A percentile compares a stretch with the other conserved stretches of the same genome.
Conservation (phyloP, 2,329 filamentous ascomycete genomes). For the Byssothecium circinans region DNA sequence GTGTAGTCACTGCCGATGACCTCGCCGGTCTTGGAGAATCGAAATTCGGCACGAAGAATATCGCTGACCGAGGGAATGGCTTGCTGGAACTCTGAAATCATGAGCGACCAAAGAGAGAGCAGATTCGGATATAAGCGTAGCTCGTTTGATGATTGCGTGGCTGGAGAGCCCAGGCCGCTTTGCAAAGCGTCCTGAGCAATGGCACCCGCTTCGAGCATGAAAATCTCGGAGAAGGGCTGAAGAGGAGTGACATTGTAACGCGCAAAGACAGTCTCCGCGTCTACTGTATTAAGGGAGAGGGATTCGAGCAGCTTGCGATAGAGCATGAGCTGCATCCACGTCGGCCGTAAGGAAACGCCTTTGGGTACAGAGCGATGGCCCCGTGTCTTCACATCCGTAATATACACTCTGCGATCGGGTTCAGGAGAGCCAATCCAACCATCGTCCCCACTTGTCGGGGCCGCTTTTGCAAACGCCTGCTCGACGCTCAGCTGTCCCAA, state of each 20-base stretch:
- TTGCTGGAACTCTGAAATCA: slow-evolving; percentile 61
- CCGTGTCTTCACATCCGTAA: slow-evolving; percentile 89
- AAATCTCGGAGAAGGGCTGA: slow-evolving; percentile 72
- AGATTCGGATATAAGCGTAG: slow-evolving; percentile 63
- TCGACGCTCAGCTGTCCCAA: slow-evolving; percentile 38
- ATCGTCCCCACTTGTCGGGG: neutral
- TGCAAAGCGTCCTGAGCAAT: slow-evolving; percentile 61
- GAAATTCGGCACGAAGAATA: slow-evolving; percentile 61
- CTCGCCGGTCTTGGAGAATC: slow-evolving; percentile 49
- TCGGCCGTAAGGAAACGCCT: slow-evolving; percentile 68
- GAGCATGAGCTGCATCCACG: slow-evolving; percentile 83
- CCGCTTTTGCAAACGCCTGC: slow-evolving; percentile 25
- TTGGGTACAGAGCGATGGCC: slow-evolving; percentile 64
- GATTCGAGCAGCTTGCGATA: slow-evolving; percentile 84
- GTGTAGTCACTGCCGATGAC: slow-evolving; percentile 64
- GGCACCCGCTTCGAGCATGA: slow-evolving; percentile 72
- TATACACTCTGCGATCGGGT: slow-evolving; percentile 59
- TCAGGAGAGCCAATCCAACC: slow-evolving; percentile 12
- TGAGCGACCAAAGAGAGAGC: slow-evolving; percentile 61
- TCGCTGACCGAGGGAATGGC: slow-evolving; percentile 56
- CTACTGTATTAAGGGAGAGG: slow-evolving; percentile 70
- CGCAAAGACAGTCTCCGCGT: slow-evolving; percentile 67
- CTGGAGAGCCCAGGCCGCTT: slow-evolving; percentile 26
- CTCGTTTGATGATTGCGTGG: slow-evolving; percentile 30
- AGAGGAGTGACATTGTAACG: slow-evolving; percentile 71